These are phyloP conservation scores for Lagerstroemia speciosa DNA, from an alignment of 345 rosid species.

Conservation along the genomic window DNA sequence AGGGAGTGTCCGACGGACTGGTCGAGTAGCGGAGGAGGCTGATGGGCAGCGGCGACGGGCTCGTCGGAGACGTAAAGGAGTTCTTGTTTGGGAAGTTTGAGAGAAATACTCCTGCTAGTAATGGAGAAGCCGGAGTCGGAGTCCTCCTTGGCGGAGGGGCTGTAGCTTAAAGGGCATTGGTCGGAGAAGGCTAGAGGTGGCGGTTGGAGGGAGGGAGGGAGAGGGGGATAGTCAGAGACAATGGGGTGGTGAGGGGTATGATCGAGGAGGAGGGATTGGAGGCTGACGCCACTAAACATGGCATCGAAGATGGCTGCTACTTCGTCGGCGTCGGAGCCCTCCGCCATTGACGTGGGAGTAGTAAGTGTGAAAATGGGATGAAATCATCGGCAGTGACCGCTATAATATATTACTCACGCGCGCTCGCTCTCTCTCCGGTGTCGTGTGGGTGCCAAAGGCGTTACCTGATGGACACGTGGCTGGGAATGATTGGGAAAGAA, in stretches of 20 bases:
- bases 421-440: neutral
- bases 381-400: too few species aligned
- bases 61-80: neutral
- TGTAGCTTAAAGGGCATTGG: neutral
- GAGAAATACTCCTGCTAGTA: neutral
- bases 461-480: constrained; percentile 23
- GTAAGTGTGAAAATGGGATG: neutral
- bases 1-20: neutral
- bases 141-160: neutral
- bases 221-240: constrained; percentile 1
- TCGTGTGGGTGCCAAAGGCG: neutral
- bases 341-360: constrained; percentile 7
- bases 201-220: neutral
- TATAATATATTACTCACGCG: neutral
- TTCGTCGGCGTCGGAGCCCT: constrained; percentile 1
- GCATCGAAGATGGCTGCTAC: constrained; percentile 6
- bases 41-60: constrained; percentile 3
- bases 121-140: neutral
- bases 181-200: neutral
- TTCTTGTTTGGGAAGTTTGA: constrained; percentile 11
- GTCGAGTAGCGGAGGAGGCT: neutral
- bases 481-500: constrained; percentile 7
- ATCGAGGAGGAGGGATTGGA: constrained; percentile 11
- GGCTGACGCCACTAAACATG: constrained; percentile 16
- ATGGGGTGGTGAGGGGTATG: neutral